Evolutionary conservation across 2,329 filamentous ascomycete genomes (phyloP), one percentile per base, ranked within the genome.

Genomic region (Alternaria metachromatica): DNA sequence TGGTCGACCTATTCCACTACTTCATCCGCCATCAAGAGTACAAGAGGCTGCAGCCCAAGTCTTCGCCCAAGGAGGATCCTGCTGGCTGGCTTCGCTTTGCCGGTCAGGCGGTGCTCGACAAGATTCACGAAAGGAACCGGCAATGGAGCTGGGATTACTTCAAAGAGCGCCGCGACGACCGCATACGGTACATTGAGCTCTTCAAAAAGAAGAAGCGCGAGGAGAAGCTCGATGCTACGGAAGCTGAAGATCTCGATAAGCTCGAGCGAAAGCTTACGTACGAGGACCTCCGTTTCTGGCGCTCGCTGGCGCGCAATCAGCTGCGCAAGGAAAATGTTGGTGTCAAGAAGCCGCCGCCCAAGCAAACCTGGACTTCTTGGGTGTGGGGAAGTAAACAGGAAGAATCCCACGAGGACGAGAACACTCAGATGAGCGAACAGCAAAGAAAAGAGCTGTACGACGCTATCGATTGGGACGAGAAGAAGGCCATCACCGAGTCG

Each of bases 401-500:
- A 55, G 83, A 86, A 55, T 87, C 92, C 44, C 85, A 92, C 48
- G 86, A 89, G 5, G 91, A 96, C 70, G 92, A 94, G 66, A 55
- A 60, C 26, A 92, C 90, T 0, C 88, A 93, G 63, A 97, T 99
- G 86, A 96, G 93, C 0, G 96, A 99, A 65, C 90, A 98, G 80
- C 94, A 99, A 78, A 90, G 95, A 45, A 94, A 98, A 78, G 95
- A 99, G 80, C 87, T 99, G 10, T 99, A 98, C 79, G 91, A 96
- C 71, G 96, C 93, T 54, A 99, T 99, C 73, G 96, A 98, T 74
- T 99, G 95, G 90, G 93, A 99, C 66, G 96, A 99, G 80, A 98
- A 97, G 84, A 90, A 94, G 64, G 92, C 92, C 2, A 86, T 99
- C 43, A 87, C 93, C 0, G 94, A 97, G 70, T 90, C 92, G 45